Evolutionary conservation across 305 asterid genomes (phyloP), one percentile per base, ranked within the genome.

Genomic region (Nicotiana rustica): DNA sequence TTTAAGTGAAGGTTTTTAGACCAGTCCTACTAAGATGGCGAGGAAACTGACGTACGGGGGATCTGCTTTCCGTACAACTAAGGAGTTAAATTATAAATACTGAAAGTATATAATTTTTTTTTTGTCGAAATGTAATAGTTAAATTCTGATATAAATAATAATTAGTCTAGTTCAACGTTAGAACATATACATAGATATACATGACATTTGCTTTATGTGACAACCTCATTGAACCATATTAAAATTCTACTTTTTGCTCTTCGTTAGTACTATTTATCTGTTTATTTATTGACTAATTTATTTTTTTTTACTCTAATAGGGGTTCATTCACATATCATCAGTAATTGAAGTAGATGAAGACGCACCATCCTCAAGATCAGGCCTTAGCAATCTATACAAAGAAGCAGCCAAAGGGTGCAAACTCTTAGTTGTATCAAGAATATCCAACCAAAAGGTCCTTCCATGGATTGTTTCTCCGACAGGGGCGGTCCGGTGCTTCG

Each of bases 391-490:
- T 60, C 90, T 95, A 12, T 89, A 86, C 91, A 90, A 67, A 57
- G 95, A 92, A 80, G 98, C 97, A 6, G 69, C 77, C 15, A 82
- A 36, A 33, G 86, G 93, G 17, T 84, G 85, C 17, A 89, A 91
- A 41, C 91, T 94, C 13, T 87, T 93, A 33, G 93, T 94, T 47
- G 91, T 95, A 25, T 91, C 96, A 38, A 88, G 97, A 35, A 88
- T 95, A 60, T 90, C 97, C 0, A 94, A 94, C 87, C 92, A 85
- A 49, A 95, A 95, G 84, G 92, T 94, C 25, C 91, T 95, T 13
- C 99, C 98, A 0, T 95, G 99, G 99, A 92, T 94, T 94, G 96
- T 95, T 83, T 91, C 99, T 29, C 79, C 92, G 0, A 83, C 93
- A 0, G 98, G 98, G 1, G 96, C 96, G 1, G 84, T 95, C 61